A percentile compares a stretch with the other conserved stretches of the same genome.
These are phyloP conservation scores for Alternaria dauci DNA, from an alignment of 2,329 filamentous ascomycete genomes.

Conservation along the genomic window DNA sequence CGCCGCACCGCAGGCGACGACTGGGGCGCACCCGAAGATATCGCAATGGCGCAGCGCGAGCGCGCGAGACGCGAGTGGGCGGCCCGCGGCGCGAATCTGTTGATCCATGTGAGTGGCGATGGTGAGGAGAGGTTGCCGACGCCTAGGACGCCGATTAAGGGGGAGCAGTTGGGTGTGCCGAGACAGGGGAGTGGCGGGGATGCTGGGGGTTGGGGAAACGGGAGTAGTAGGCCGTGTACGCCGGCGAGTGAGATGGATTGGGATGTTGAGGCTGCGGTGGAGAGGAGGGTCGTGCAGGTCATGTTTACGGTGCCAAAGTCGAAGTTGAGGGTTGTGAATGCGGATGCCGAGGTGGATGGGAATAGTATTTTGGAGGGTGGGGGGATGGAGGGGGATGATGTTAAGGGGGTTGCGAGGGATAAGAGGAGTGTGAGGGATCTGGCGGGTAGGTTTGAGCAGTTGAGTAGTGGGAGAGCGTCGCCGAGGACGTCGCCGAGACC, in stretches of 20 bases:
- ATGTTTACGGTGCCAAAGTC: conserved; percentile 96
- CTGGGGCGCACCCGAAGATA: conserved; percentile 47
- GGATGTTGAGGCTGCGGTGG: conserved; percentile 60
- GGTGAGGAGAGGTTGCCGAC: conserved; percentile 37
- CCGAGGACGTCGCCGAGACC: conserved; percentile 26
- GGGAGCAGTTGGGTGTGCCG: conserved; percentile 33
- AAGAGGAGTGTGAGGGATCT: conserved; percentile 41
- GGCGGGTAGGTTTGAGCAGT: conserved; percentile 41
- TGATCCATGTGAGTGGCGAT: conserved; percentile 35
- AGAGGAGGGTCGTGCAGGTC: conserved; percentile 59
- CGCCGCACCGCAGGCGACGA: conserved; percentile 48
- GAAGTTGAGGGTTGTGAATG: conserved; percentile 86
- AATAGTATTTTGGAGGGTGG: conserved; percentile 36
- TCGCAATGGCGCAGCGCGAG: conserved; percentile 42
- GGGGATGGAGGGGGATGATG: not conserved
- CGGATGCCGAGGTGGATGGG: conserved; percentile 45
- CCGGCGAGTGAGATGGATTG: conserved; percentile 57
- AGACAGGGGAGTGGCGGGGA: not conserved
- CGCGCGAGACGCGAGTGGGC: conserved; percentile 43
- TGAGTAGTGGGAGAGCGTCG: conserved; percentile 11
- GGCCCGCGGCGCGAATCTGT: conserved; percentile 35
- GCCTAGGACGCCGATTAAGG: conserved; percentile 38
- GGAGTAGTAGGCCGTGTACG: conserved; percentile 29
- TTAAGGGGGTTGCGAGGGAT: conserved; percentile 15
- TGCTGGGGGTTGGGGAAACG: too few species aligned